Conservation (phyloP, 176 grass and related monocot species). For the Aegilops speltoides region DNA sequence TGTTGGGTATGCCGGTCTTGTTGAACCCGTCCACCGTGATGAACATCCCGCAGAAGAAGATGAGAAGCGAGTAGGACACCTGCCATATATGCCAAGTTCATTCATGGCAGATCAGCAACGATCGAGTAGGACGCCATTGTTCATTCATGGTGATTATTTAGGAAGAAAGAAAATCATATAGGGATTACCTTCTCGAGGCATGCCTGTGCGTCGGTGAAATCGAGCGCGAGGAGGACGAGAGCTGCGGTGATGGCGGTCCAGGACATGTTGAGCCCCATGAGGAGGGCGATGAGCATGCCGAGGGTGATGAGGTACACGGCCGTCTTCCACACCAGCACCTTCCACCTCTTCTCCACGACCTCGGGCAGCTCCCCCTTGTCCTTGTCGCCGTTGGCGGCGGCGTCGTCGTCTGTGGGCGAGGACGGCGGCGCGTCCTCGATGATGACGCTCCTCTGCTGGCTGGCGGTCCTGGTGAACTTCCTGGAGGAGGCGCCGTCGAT, state of each 20-base stretch:
- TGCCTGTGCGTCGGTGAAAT: constrained; percentile 77
- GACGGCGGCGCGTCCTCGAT: constrained; percentile 52
- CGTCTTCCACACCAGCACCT: constrained; percentile 58
- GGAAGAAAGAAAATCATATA: too few species aligned
- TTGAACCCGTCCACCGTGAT: constrained; percentile 96
- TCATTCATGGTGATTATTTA: background rate
- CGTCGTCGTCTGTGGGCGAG: background rate
- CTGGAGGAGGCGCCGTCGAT: constrained; percentile 22
- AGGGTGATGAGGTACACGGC: constrained; percentile 85
- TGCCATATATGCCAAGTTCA: background rate
- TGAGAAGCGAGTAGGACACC: constrained; percentile 91
- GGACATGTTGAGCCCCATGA: constrained; percentile 87
- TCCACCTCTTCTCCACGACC: constrained; percentile 52
- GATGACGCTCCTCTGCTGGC: constrained; percentile 44
- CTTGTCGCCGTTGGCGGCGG: constrained; percentile 19
- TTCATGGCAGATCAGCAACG: too few species aligned
- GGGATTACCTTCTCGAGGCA: constrained; percentile 74
- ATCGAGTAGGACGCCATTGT: background rate
- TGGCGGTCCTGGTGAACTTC: constrained; percentile 50
- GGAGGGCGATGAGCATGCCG: constrained; percentile 78
- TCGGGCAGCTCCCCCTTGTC: constrained; percentile 45
- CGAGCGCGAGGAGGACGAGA: constrained; percentile 75
- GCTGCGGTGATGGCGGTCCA: constrained; percentile 90
- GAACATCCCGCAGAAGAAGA: constrained; percentile 98
- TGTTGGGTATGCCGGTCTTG: constrained; percentile 87